Conservation (phyloP, 768 basidiomycete genomes). For the Xerocomellus dryophilus region DNA sequence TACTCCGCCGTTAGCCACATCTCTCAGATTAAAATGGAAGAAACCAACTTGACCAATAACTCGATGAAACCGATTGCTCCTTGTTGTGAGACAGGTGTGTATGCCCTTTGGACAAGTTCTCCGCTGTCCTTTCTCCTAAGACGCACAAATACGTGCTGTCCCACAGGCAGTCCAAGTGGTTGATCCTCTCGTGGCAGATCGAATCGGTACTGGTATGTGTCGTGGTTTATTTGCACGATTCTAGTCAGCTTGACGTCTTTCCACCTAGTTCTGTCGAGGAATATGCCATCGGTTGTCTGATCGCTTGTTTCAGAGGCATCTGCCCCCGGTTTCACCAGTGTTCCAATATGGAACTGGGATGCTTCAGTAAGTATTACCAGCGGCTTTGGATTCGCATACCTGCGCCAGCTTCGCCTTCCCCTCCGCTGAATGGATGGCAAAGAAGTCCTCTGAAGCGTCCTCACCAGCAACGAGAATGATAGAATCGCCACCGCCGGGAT, state of each 20-base stretch:
- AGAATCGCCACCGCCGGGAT: slow-evolving; percentile 57
- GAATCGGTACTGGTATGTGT: slow-evolving; percentile 51
- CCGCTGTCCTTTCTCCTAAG: slow-evolving; percentile 39
- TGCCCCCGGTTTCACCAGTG: slow-evolving; percentile 28
- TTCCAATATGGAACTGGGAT: slow-evolving; percentile 47
- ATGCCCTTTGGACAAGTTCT: slow-evolving; percentile 54
- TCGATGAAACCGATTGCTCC: slow-evolving; percentile 47
- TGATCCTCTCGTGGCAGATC: slow-evolving; percentile 40
- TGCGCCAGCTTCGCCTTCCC: slow-evolving; percentile 45
- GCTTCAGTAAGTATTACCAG: slow-evolving; percentile 5
- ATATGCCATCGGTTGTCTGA: slow-evolving; percentile 17
- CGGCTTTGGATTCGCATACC: slow-evolving; percentile 18
- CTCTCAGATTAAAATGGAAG: not conserved
- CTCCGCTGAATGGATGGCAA: slow-evolving; percentile 58
- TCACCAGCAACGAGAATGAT: slow-evolving; percentile 55
- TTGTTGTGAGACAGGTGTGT: slow-evolving; percentile 52
- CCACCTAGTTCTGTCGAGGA: slow-evolving; percentile 50
- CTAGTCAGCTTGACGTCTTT: slow-evolving; percentile 40
- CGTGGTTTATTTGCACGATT: slow-evolving; percentile 43
- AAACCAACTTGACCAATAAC: slow-evolving; percentile 48
- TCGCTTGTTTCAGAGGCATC: not conserved
- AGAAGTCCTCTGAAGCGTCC: slow-evolving; percentile 63
- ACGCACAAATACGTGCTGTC: slow-evolving; percentile 58
- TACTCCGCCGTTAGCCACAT: slow-evolving; percentile 16
- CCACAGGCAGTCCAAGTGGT: slow-evolving; percentile 51